Evolutionary conservation across 192 early-diverging fungal genomes (phyloP).

Genomic region (Funneliformis geosporum): DNA sequence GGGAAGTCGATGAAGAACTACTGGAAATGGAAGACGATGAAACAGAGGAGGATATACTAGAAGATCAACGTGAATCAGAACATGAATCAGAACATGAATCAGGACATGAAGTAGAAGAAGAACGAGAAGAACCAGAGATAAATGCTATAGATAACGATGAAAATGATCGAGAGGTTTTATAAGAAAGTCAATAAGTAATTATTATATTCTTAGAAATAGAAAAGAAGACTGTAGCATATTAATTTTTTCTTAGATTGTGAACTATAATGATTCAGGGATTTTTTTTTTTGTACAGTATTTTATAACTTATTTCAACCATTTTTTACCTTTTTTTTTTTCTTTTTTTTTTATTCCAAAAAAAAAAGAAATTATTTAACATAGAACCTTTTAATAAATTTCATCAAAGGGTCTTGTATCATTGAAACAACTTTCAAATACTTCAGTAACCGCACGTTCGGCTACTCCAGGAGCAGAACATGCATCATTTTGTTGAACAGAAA

Average conservation of each 20-base stretch:
- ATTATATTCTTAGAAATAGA: background rate
- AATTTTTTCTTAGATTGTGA: background rate
- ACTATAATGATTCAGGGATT: background rate
- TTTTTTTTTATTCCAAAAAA: too few species aligned
- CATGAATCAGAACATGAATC: slow-evolving; percentile 7
- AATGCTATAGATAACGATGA: background rate
- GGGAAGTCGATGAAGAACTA: background rate
- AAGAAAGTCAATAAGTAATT: background rate
- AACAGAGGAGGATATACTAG: slow-evolving; percentile 7
- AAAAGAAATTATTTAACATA: too few species aligned
- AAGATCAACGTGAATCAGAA: slow-evolving; percentile 4
- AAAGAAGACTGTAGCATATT: background rate
- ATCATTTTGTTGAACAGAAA: slow-evolving; percentile 78
- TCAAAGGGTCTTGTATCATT: slow-evolving; percentile 95
- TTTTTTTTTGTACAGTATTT: background rate
- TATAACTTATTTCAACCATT: background rate
- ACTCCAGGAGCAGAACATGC: slow-evolving; percentile 69
- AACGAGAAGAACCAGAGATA: background rate
- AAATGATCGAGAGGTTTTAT: background rate
- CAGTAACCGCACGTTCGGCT: slow-evolving; percentile 84
- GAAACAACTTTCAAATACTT: slow-evolving; percentile 90
- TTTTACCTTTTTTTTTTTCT: background rate
- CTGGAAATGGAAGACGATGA: slow-evolving; percentile 11
- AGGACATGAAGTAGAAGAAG: slow-evolving; percentile 8
- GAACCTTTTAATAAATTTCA: slow-evolving; percentile 73